Conservation (phyloP, 805 yeast genomes). For the Suhomyces sp. region DNA sequence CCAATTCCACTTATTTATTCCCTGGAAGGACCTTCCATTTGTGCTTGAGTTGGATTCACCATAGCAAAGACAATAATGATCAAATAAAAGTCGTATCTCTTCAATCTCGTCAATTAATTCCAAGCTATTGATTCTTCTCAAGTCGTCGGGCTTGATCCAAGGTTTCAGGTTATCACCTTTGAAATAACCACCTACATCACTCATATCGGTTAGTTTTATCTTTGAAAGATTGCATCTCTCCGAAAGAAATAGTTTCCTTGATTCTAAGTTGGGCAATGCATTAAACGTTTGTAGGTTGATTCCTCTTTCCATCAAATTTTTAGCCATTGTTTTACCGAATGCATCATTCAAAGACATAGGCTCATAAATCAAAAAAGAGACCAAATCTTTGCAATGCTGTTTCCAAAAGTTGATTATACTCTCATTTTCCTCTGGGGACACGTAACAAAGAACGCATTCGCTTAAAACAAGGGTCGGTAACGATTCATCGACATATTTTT, state of each 20-base stretch:
- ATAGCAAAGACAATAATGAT: conserved; percentile 54
- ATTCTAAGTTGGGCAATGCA: conserved; percentile 44
- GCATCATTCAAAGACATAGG: conserved; percentile 63
- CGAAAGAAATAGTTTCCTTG: conserved; percentile 23
- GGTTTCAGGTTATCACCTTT: conserved; percentile 15
- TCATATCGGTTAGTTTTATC: conserved; percentile 46
- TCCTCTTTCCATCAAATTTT: conserved; percentile 59
- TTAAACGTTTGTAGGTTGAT: conserved; percentile 57
- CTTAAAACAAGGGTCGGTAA: conserved; percentile 62
- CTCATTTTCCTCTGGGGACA: conserved; percentile 49
- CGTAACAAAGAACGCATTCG: conserved; percentile 76
- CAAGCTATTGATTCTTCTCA: conserved; percentile 44
- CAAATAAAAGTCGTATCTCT: conserved; percentile 58
- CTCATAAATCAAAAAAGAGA: conserved; percentile 54
- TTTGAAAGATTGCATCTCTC: conserved; percentile 22
- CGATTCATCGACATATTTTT: conserved; percentile 23
- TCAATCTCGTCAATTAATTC: conserved; percentile 76
- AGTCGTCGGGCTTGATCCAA: conserved; percentile 46
- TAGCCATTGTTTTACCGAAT: conserved; percentile 68
- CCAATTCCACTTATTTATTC: conserved; percentile 10
- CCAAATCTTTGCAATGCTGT: conserved; percentile 14
- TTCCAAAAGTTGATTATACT: conserved; percentile 45
- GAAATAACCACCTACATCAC: conserved; percentile 37
- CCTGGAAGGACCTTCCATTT: conserved; percentile 1
- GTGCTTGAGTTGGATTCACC: conserved; percentile 16